Evolutionary conservation across 1,284 basidiomycete species (phyloP).

Genomic region (Sphaerobolus stellatus): DNA sequence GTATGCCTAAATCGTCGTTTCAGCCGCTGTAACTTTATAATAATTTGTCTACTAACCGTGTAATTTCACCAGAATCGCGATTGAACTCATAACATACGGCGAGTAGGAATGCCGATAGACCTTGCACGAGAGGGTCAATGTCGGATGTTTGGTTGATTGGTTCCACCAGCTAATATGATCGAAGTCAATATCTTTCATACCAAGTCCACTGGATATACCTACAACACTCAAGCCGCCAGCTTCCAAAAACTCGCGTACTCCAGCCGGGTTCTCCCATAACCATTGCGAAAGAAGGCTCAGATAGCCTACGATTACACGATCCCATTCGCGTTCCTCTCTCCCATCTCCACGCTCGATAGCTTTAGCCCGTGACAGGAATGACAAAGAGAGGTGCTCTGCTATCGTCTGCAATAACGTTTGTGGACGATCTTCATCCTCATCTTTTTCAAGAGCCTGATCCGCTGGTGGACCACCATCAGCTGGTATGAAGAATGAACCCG

Average conservation of each 20-base stretch:
- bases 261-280: conserved; percentile 94
- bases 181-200: conserved; percentile 1
- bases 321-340: conserved; percentile 77
- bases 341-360: conserved; percentile 47
- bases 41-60: conserved; percentile 49
- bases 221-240: conserved; percentile 90
- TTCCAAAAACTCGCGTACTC: conserved; percentile 87
- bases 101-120: conserved; percentile 88
- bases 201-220: conserved; percentile 35
- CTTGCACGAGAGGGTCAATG: conserved; percentile 84
- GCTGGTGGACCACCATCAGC: conserved; percentile 50
- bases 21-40: not conserved
- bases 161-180: conserved; percentile 88
- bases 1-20: conserved; percentile 53
- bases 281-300: conserved; percentile 83
- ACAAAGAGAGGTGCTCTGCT: conserved; percentile 68
- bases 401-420: conserved; percentile 71
- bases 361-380: conserved; percentile 65
- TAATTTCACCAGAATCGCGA: conserved; percentile 88
- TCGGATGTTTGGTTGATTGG: conserved; percentile 91
- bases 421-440: conserved; percentile 61
- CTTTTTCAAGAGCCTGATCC: conserved; percentile 23
- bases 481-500: conserved; percentile 68
- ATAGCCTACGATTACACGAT: conserved; percentile 85
- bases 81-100: conserved; percentile 96